phyloP scores from a whole-genome alignment of 2,329 filamentous ascomycete species.

The Trichoderma sp. region DNA sequence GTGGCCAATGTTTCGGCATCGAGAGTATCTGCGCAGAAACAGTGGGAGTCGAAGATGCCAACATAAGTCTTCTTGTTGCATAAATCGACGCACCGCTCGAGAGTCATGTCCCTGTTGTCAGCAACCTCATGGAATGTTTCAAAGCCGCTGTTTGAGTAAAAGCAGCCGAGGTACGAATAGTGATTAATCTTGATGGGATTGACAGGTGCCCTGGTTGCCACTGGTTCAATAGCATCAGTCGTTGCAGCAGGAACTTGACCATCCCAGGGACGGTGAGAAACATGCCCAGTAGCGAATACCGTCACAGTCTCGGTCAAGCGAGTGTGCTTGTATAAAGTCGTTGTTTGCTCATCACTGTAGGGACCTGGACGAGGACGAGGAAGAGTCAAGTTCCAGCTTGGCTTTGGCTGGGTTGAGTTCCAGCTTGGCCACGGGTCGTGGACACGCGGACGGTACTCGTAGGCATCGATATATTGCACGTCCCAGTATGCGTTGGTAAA shows the following conservation, averaged over 20 bases:
- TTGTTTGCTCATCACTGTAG: conserved; percentile 24
- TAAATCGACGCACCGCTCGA: conserved; percentile 37
- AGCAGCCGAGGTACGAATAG: conserved; percentile 42
- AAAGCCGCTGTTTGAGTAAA: conserved; percentile 38
- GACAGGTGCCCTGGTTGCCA: conserved; percentile 17
- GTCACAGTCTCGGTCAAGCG: conserved; percentile 30
- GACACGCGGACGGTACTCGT: conserved; percentile 26
- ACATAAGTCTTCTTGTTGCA: conserved; percentile 39
- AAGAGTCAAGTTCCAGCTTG: neutral
- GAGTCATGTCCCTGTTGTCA: conserved; percentile 38
- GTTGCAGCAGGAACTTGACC: neutral
- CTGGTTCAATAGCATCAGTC: conserved; percentile 5
- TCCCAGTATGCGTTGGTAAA: conserved; percentile 49
- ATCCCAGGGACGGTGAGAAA: conserved; percentile 5
- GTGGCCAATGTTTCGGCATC: conserved; percentile 40
- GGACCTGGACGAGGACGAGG: neutral
- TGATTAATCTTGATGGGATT: conserved; percentile 35
- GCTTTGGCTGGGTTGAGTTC: neutral
- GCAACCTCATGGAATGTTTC: conserved; percentile 33
- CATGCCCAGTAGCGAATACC: conserved; percentile 1
- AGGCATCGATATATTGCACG: conserved; percentile 53
- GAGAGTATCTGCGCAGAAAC: conserved; percentile 45
- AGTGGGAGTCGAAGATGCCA: conserved; percentile 40
- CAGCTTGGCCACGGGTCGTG: neutral
- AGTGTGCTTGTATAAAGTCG: conserved; percentile 28